Evolutionary conservation across 441 rosid genomes (phyloP), one percentile per base, ranked within the genome.

Genomic region (Mallotus repandus): DNA sequence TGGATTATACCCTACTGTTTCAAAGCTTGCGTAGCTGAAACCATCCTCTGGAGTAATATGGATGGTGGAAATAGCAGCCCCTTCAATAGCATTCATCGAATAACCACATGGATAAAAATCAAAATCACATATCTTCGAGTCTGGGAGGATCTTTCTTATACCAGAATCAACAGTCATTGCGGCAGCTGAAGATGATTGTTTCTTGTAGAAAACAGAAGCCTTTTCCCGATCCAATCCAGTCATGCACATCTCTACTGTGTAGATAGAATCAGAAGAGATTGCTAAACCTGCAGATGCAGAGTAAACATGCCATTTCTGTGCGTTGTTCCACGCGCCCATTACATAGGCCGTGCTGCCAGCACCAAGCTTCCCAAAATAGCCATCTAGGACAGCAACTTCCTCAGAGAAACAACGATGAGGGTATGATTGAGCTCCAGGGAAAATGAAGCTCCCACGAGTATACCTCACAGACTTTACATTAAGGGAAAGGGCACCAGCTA

Each of bases 11-110:
- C 97, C 91, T 25, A 80, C 87, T 0, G 88, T 75, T 82, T 93
- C 97, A 74, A 93, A 93, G 88, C 98, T 91, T 1, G 97, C 98
- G 66, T 91, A 93, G 72, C 93, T 93, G 80, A 87, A 88, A n/a
- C 95, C 89, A 13, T 89, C 97, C 75, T 91, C 97, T 0, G 95
- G 98, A 0, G 95, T 91, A 15, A 92, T 84, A 66, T 93, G 97
- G 69, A 93, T 89, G 7, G 97, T 93, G 0, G 97, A 91, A 64
- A 91, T 70, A 11, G 93, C 89, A 81, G 72, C 80, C 32, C 81
- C 94, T 87, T 93, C 97, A 9, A 93, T 72, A 1, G 89, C 75
- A 71, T 93, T 93, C 93, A 89, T 93, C n/a, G 95, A 93, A 22
- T 93, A 93, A 38, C 98, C 97, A 22, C 97, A 93, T 3, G 97